These are phyloP conservation scores for Wickerhamiella allomyrinae DNA, from an alignment of 805 yeast genomes.

Conservation along the genomic window DNA sequence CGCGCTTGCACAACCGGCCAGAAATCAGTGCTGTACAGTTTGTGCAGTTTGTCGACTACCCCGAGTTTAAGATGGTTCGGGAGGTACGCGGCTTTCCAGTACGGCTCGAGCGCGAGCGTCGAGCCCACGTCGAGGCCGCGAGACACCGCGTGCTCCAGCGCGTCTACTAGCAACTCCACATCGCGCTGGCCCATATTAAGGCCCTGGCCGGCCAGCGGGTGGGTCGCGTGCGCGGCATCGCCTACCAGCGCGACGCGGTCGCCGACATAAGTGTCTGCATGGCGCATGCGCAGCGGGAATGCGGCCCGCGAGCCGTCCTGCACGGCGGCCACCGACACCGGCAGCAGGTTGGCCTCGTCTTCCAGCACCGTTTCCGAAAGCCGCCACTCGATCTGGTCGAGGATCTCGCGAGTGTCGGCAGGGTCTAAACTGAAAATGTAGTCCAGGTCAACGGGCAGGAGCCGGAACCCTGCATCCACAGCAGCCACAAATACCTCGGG, in stretches of 20 bases:
- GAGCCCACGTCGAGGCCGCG: conserved; percentile 86
- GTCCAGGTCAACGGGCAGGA: conserved; percentile 61
- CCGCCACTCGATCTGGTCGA: conserved; percentile 67
- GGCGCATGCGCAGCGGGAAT: conserved; percentile 78
- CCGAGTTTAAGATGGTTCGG: conserved; percentile 71
- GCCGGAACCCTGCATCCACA: conserved; percentile 76
- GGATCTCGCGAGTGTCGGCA: conserved; percentile 29
- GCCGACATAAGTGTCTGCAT: conserved; percentile 76
- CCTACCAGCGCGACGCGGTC: conserved; percentile 89
- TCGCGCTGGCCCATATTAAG: conserved; percentile 95
- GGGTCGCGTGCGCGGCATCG: conserved; percentile 96
- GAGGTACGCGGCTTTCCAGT: conserved; percentile 71
- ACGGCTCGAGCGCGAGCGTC: conserved; percentile 67
- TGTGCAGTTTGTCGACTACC: conserved; percentile 82
- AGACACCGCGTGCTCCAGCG: conserved; percentile 52
- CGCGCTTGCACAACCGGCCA: conserved; percentile 63
- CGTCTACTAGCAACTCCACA: conserved; percentile 53
- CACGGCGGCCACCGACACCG: conserved; percentile 49
- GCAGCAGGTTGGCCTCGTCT: conserved; percentile 39
- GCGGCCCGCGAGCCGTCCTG: conserved; percentile 58
- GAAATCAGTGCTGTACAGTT: conserved; percentile 61
- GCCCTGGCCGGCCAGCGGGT: conserved; percentile 97
- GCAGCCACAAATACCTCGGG: conserved; percentile 51
- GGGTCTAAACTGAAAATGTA: conserved; percentile 40
- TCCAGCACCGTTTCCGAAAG: conserved; percentile 30